phyloP scores from a whole-genome alignment of 257 asterid genomes.

The Apocynum venetum region DNA sequence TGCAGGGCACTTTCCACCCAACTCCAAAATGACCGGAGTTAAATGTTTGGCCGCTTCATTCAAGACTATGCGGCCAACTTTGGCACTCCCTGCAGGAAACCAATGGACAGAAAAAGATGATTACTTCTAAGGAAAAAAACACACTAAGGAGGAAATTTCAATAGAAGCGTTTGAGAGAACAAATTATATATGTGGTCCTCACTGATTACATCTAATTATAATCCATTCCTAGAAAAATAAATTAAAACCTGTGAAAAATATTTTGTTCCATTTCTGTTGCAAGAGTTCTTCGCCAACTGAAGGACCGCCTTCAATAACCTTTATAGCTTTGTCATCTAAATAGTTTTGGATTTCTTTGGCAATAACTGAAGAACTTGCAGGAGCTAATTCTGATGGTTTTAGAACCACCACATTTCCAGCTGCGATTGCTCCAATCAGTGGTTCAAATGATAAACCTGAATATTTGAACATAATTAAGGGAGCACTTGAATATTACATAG shows the following conservation, averaged over 20 bases:
- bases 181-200: too few species aligned
- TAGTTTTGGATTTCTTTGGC: constrained; percentile 40
- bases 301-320: constrained; percentile 65
- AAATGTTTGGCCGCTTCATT: constrained; percentile 67
- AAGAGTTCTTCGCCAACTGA: constrained; percentile 47
- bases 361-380: constrained; percentile 52
- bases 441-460: constrained; percentile 68
- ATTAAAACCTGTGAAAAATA: constrained; percentile 69
- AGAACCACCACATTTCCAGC: constrained; percentile 66
- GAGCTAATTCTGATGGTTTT: constrained; percentile 80
- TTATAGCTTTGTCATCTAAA: constrained; percentile 53
- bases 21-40: constrained; percentile 64
- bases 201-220: too few species aligned
- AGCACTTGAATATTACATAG: too few species aligned
- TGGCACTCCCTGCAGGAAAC: constrained; percentile 40
- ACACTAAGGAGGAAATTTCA: too few species aligned
- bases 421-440: constrained; percentile 76
- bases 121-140: too few species aligned
- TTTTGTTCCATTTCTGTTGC: constrained; percentile 77
- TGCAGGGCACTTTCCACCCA: constrained; percentile 90
- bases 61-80: constrained; percentile 58
- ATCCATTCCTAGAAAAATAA: too few species aligned
- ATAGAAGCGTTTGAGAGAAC: too few species aligned
- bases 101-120: background rate
- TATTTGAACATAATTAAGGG: background rate